Base-by-base conservation (phyloP, 306 rosid species). In the Quillaja saponaria region DNA sequence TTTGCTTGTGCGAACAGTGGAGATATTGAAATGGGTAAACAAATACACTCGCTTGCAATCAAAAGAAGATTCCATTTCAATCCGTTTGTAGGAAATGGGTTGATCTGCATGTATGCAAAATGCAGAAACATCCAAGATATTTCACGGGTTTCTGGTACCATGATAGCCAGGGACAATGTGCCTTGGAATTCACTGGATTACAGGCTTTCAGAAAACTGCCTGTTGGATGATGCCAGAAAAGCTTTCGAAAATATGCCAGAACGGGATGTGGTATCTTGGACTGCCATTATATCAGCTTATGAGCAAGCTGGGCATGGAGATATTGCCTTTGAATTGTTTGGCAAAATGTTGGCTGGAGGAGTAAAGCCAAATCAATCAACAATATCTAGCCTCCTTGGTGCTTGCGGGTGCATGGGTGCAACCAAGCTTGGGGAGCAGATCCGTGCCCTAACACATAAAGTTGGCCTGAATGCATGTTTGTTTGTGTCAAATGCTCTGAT, bases 191-290 rank as follows among this genome's bases (percentile, higher is more conserved):
- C 71, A 4, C 71, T 68, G 9, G 15, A 61, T 52, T 15, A 34
- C 28, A 69, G 71, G 50, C 55, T 77, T 61, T 61, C 68, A 16
- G 72, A 65, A 34, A 51, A 47, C 53, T 6, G 6, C 46, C 21
- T 47, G 37, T 51, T 76, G 73, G 65, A 64, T 47, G 64, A 53
- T 37, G 77, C 77, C 60, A 48, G 16, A 39, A 76, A 59, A 31
- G 28, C 53, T 70, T 76, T 76, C 46, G 73, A 76, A 16, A 15
- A 34, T 20, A 76, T 70, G 73, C 72, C 76, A 42, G 47, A 59
- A 8, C 41, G 62, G 18, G 82, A 71, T 67, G 64, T 56, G 21
- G 78, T 77, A 38, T 77, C 82, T 20, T 77, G 82, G 78, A 67
- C 71, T 47, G 18, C 62, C 25, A 49, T 76, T 66, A 71, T 71